Conservation (phyloP, 2,329 filamentous ascomycete genomes). For the Arachnopeziza araneosa region DNA sequence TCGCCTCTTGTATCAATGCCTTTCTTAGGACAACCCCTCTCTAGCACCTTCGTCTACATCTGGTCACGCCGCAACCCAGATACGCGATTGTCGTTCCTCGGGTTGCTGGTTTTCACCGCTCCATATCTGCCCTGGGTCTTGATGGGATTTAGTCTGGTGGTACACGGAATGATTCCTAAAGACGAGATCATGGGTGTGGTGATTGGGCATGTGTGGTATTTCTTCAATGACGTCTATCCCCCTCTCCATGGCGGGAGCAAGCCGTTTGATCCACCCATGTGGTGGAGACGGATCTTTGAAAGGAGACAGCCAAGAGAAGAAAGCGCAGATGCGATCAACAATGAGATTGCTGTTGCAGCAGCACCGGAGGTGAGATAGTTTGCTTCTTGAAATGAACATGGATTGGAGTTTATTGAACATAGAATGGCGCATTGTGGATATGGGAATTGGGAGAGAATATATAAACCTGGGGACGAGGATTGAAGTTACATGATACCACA, state of each 20-base stretch:
- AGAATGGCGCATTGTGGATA: slow-evolving; percentile 1
- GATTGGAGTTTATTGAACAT: slow-evolving; percentile 9
- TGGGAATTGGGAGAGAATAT: background rate
- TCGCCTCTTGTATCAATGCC: slow-evolving; percentile 87
- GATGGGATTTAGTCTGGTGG: slow-evolving; percentile 85
- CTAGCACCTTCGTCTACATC: slow-evolving; percentile 92
- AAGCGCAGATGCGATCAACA: slow-evolving; percentile 50
- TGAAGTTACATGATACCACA: slow-evolving; percentile 16
- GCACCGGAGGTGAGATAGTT: slow-evolving; percentile 30
- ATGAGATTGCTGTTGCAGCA: slow-evolving; percentile 56
- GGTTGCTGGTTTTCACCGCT: slow-evolving; percentile 83
- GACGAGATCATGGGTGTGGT: slow-evolving; percentile 95
- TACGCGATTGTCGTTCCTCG: slow-evolving; percentile 81
- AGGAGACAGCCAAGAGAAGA: slow-evolving; percentile 44
- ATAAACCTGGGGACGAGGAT: background rate
- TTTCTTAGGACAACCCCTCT: slow-evolving; percentile 89
- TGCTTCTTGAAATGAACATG: background rate
- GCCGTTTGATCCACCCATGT: slow-evolving; percentile 81
- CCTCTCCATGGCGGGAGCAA: slow-evolving; percentile 78
- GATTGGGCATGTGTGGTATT: slow-evolving; percentile 96
- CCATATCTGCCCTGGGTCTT: slow-evolving; percentile 95
- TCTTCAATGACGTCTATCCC: slow-evolving; percentile 95
- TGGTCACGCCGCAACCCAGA: slow-evolving; percentile 95
- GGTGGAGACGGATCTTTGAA: slow-evolving; percentile 85
- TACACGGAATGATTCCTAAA: slow-evolving; percentile 85